Evolutionary conservation across 2,329 filamentous ascomycete species (phyloP), one percentile per base, ranked within the genome.

Genomic region (Tolypocladium tundrense): DNA sequence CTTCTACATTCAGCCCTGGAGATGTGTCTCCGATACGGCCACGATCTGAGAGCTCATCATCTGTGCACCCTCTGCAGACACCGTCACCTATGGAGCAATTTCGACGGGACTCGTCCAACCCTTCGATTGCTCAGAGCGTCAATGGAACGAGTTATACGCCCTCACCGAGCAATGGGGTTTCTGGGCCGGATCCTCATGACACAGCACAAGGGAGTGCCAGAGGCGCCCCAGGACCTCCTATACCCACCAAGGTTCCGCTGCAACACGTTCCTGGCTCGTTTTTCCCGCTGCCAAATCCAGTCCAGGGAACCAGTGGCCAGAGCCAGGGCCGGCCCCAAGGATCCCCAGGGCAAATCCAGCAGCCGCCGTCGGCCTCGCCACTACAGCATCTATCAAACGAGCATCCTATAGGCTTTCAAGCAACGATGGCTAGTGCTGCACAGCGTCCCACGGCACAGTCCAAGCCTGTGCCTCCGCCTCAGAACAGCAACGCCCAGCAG

Each of bases 21-120:
- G 57, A 61, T 10, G 56, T 62, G 21, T 61, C 59, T 19, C 59
- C 62, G 10, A 42, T 58, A 16, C 58, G 58, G 10, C 42, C 59
- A 19, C 58, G 63, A 35, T 57, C 58, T 0, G 58, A 62, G 41
- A 62, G 63, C 27, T 54, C 58, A 27, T 61, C 62, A 2, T 64
- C 62, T 1, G 53, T 48, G 13, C 27, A 53, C 45, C 56, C 61
- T 24, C 14, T 63, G 21, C 56, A 58, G 14, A 62, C 62, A 6
- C 61, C 61, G 0, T 61, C 62, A 1, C 60, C 60, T 8, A 40
- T 60, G n/a, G 63, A 62, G 14, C 24, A 57, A 24, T 55, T 51
- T 11, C 59, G 57, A 37, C 58, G 61, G 21, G 54, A 54, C 33
- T 64, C 62, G 11, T 51, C 43, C 1, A 64, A 58, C 41, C 27